phyloP scores from a whole-genome alignment of 192 early-diverging fungal genomes.

The Spizellomyces punctatus region DNA sequence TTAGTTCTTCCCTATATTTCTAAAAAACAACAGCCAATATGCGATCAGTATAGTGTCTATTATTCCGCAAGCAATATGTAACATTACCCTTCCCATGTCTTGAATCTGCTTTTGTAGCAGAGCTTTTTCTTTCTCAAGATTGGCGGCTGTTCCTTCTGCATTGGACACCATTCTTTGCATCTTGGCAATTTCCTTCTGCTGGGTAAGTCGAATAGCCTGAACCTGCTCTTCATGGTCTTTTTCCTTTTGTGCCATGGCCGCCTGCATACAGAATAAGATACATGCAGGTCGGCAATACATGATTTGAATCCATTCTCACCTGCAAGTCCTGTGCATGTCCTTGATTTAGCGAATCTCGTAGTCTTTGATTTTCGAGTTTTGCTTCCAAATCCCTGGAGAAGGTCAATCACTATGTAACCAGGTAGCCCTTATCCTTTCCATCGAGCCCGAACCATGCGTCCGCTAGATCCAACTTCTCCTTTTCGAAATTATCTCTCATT shows the following conservation, averaged over 20 bases:
- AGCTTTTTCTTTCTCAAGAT: not conserved
- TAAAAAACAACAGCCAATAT: not conserved
- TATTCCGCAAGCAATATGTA: not conserved
- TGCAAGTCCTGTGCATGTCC: conserved; percentile 1
- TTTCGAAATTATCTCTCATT: conserved; percentile 41
- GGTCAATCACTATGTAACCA: not conserved
- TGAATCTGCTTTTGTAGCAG: not conserved
- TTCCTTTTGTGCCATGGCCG: conserved; percentile 2
- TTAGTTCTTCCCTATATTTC: not conserved
- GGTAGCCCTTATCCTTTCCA: too few relatives aligned
- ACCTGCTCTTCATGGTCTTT: conserved; percentile 14
- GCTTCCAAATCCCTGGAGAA: conserved; percentile 3
- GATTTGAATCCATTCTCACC: not conserved
- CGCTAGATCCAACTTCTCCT: conserved; percentile 37
- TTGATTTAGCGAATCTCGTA: not conserved
- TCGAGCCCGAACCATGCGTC: not conserved
- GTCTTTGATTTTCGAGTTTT: not conserved
- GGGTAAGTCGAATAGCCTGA: conserved; percentile 18
- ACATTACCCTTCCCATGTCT: not conserved
- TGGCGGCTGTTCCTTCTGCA: conserved; percentile 4
- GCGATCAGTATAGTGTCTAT: not conserved
- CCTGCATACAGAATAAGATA: not conserved
- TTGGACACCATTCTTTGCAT: conserved; percentile 16
- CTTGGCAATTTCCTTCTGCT: conserved; percentile 28
- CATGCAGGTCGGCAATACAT: not conserved